These are phyloP conservation scores for Cystobasidiaceae sp. DNA, from an alignment of 1,284 basidiomycete genomes.

Conservation along the genomic window DNA sequence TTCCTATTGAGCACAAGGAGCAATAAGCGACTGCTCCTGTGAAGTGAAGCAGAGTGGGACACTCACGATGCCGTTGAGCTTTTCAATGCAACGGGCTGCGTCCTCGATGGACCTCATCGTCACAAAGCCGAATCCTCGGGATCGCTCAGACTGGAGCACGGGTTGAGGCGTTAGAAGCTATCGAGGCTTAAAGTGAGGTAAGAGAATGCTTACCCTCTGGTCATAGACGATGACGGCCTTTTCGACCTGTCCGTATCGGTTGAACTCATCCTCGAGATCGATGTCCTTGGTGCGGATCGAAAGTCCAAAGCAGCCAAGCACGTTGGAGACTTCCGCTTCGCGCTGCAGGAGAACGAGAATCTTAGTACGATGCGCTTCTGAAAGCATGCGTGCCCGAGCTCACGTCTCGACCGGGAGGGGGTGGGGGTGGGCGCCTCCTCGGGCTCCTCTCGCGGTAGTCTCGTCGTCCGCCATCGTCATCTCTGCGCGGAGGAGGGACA, in stretches of 20 bases:
- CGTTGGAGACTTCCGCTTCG: constrained; percentile 68
- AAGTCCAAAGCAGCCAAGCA: constrained; percentile 92
- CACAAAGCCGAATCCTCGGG: constrained; percentile 96
- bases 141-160: constrained; percentile 85
- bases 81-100: constrained; percentile 77
- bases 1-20: constrained; percentile 65
- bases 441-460: not conserved
- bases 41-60: too few species aligned
- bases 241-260: constrained; percentile 78
- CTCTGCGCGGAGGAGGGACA: not conserved
- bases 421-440: constrained; percentile 16
- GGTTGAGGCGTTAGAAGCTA: constrained; percentile 11
- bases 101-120: constrained; percentile 84
- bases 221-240: constrained; percentile 99
- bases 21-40: too few species aligned
- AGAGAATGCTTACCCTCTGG: constrained; percentile 68
- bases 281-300: constrained; percentile 90
- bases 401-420: constrained; percentile 21
- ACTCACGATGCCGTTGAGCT: constrained; percentile 84
- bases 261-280: constrained; percentile 91
- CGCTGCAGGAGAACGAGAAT: too few species aligned
- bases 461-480: constrained; percentile 1
- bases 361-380: too few species aligned
- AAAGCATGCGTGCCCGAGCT: not conserved
- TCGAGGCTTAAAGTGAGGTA: not conserved